Evolutionary conservation across 352 stramenopile species (phyloP), one percentile per base, ranked within the genome.

Genomic region (Blastocystis hominis): DNA sequence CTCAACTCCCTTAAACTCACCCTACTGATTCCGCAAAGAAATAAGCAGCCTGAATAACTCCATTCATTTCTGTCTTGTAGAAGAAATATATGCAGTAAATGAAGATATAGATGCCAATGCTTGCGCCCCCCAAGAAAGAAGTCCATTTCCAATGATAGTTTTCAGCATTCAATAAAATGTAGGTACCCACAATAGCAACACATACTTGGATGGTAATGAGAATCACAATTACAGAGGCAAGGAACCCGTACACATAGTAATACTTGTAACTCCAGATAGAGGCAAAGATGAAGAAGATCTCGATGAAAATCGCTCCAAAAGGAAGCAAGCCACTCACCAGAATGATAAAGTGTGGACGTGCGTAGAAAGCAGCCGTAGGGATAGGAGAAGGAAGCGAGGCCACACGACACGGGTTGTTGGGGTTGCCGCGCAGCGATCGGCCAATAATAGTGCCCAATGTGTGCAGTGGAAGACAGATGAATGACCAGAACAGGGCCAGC

Each of bases 241-340:
- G 66, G 90, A 99, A 99, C 68, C 96, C 96, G 91, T 98, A 99
- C 15, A 99, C 97, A 91, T 98, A 98, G 91, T 99, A 99, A 91
- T 98, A 98, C 91, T 98, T 99, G 94, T 98, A 99, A 91, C 97
- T 98, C 97, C 97, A 99, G 88, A 99, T 97, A 54, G 95, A 98
- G 4, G 96, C 97, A 89, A 99, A 97, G 90, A 99, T 98, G 92
- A 98, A 99, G 91, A 98, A 99, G 91, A 99, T 97, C 91, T 99
- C 97, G 89, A 99, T 98, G 90, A 99, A 99, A 90, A 99, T 98
- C 61, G 93, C 97, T 53, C 96, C 97, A 78, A 98, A 99, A 54
- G 95, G 96, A 17, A 99, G 91, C n/a, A 98, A 92, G 34, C 97
- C 97, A 53, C 95, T 97, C 30, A 98, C 90, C 34, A 94, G 90